Evolutionary conservation across 2,329 filamentous ascomycete species (phyloP).

Genomic region (Epichloe gansuensis): DNA sequence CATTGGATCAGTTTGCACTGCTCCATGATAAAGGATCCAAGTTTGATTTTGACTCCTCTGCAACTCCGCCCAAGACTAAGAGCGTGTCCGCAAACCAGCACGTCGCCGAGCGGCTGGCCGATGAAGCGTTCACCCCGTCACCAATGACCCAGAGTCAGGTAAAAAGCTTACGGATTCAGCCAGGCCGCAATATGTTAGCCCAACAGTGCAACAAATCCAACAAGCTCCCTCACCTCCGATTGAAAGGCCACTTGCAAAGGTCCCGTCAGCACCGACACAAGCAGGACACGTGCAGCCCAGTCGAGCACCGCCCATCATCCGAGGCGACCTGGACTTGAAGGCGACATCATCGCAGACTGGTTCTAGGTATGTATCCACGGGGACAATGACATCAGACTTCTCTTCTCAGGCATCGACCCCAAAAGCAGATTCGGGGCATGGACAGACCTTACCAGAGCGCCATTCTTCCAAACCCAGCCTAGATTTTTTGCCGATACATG

Average conservation of each 20-base stretch:
- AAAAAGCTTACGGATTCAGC: constrained; percentile 11
- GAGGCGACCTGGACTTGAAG: constrained; percentile 48
- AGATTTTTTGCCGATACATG: constrained; percentile 9
- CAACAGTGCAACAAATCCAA: constrained; percentile 12
- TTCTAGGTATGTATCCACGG: constrained; percentile 41
- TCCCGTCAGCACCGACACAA: constrained; percentile 28
- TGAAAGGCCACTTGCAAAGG: constrained; percentile 23
- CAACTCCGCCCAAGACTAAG: constrained; percentile 35
- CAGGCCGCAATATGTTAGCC: constrained; percentile 21
- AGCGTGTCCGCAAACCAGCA: constrained; percentile 44
- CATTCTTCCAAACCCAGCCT: background rate
- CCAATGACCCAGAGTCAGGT: constrained; percentile 8
- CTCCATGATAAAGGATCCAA: constrained; percentile 73
- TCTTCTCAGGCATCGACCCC: constrained; percentile 30
- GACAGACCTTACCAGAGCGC: constrained; percentile 6
- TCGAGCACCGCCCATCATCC: constrained; percentile 51
- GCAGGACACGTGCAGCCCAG: constrained; percentile 33
- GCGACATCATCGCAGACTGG: constrained; percentile 37
- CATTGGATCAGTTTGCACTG: constrained; percentile 83
- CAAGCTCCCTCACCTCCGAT: constrained; percentile 14
- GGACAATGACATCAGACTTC: constrained; percentile 65
- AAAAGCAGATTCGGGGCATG: constrained; percentile 11
- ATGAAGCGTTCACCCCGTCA: constrained; percentile 63
- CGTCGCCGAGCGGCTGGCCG: constrained; percentile 65
- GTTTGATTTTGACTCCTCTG: constrained; percentile 64